Base-by-base conservation (phyloP, 2,329 filamentous ascomycete species). In the Arthrobotrys musiformis region DNA sequence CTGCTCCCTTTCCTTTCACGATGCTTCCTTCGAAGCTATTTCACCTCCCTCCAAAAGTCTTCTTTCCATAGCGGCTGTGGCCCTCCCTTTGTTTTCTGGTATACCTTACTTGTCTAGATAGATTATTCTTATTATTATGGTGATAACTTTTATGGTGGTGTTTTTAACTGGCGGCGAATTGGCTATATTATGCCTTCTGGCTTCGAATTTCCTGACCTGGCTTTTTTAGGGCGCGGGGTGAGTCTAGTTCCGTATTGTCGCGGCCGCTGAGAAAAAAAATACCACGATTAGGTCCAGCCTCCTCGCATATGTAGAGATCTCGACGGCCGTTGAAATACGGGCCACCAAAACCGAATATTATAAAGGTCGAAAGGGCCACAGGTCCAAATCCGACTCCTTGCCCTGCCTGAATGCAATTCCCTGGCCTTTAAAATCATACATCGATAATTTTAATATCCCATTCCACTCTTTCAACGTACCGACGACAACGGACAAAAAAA, bases 191-290 rank as follows among this genome's bases (percentile, higher is more conserved):
- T 28, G 54, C 33, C 54, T 58, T 40, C 54, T 58, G 33, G 54
- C 54, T 24, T 58, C 54, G 54, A 26, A 58, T 58, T 58, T 58
- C 54, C 33, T 58, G 54, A 58, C 54, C 22, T 40, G 19, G 54
- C 54, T 40, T 58, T n/a, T 58, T 58, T 58, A 58, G 54, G 54
- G 54, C 33, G 33, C 54, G 54, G 54, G 54, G 40, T 22, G 54
- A 22, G 17, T 58, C 54, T 58, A 15, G 19, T 17, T 40, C 54
- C 54, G 54, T 19, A 40, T 9, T 3, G 24, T 13, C 5, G 33
- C 54, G 54, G 54, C 26, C n/a, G n/a, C n/a, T n/a, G n/a, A n/a
- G n/a, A 15, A 37, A 58, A 26, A 58, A 40, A 24, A 13, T 58
- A 58, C 40, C 54, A 26, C 54, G 33, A 58, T 58, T 30, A 40